Evolutionary conservation across 352 stramenopile genomes (phyloP).

Genomic region (Globisporangium yorkense): DNA sequence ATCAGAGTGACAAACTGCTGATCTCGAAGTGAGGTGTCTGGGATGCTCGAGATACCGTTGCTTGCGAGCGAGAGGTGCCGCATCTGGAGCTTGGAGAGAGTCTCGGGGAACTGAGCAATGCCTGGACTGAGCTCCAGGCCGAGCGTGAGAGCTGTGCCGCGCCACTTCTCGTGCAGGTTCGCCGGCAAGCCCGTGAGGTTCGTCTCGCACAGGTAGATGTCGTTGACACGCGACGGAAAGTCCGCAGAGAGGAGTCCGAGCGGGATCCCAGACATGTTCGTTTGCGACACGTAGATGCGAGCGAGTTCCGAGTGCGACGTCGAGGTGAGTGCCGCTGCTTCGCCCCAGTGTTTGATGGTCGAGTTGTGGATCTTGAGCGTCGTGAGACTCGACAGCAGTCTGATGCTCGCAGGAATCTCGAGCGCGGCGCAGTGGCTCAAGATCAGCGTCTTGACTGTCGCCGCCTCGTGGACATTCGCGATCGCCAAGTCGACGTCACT

Average conservation of each 20-base stretch:
- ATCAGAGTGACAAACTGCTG: neutral
- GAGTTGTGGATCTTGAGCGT: constrained; percentile 12
- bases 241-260: neutral
- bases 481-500: constrained; percentile 2
- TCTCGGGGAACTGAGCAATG: constrained; percentile 1
- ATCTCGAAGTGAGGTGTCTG: neutral
- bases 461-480: neutral
- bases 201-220: constrained; percentile 10
- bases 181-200: constrained; percentile 5
- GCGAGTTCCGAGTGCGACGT: constrained; percentile 2
- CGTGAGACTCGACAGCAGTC: neutral
- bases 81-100: constrained; percentile 1
- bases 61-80: constrained; percentile 7
- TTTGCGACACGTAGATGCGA: constrained; percentile 4
- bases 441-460: constrained; percentile 3
- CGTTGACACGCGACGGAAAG: constrained; percentile 3
- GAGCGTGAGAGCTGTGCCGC: neutral
- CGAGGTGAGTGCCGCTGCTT: constrained; percentile 9
- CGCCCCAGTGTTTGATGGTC: constrained; percentile 3
- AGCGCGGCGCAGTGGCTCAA: constrained; percentile 8
- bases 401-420: constrained; percentile 1
- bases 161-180: constrained; percentile 7
- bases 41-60: constrained; percentile 4
- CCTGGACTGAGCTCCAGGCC: constrained; percentile 6
- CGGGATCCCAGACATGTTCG: constrained; percentile 11